Evolutionary conservation across 805 yeast genomes (phyloP), one percentile per base, ranked within the genome.

Genomic region (Hemisphaericaspora nanyangensis): DNA sequence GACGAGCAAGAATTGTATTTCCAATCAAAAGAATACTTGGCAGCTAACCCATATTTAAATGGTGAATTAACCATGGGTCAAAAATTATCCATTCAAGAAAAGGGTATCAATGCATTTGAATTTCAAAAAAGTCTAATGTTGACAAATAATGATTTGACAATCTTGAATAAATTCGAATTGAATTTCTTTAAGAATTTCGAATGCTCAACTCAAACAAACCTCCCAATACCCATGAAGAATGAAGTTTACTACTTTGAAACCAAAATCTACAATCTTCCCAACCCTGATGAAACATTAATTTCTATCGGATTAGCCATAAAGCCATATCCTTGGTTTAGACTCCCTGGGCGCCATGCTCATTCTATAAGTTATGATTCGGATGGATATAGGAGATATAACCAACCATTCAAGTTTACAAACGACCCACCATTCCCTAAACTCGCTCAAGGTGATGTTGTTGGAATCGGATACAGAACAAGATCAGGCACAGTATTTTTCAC

Each of bases 401-500:
- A 85, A 56, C 88, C 96, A 5, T 86, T 87, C 42, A 53, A 61
- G 4, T 54, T 57, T 50, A 58, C 41, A 52, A 65, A 49, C 61
- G 86, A 57, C 44, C 74, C 55, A 44, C 75, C 49, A 50, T 81
- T 52, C 72, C 91, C 95, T 0, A 49, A 59, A 17, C 61, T 82
- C 34, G 73, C 77, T 26, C 80, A 84, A 47, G 97, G 97, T 22
- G 99, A 93, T 59, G 95, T 93, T 24, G 73, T 93, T 11, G 99
- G 99, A 2, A 77, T 91, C 20, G 99, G 99, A 0, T 85, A 87
- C 55, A 74, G 91, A 43, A 79, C 86, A 2, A 70, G 88, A 32
- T 71, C 86, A 13, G 95, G 97, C 2, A 81, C 95, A 0, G 74
- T 93, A 0, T 93, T 93, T 53, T 93, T 90, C 70, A 93, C 99